Base-by-base conservation (phyloP, 2,329 filamentous ascomycete genomes). In the Nigrospora osmanthi region DNA sequence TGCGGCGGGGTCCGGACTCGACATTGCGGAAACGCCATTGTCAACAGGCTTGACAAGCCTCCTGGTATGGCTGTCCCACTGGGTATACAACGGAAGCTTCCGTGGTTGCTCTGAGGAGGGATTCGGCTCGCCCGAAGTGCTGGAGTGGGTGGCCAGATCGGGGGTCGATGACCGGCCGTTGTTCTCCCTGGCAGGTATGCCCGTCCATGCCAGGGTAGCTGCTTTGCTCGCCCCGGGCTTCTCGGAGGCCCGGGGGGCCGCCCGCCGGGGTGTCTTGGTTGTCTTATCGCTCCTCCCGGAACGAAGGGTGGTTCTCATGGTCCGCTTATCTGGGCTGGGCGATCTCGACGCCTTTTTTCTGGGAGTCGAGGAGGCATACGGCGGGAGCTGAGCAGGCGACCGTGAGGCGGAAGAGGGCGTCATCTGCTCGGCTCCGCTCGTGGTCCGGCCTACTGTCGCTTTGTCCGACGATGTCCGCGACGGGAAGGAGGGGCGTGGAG, bases 171-270 rank as follows among this genome's bases (percentile, higher is more conserved):
- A 47, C 46, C 58, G 60, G 38, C 53, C 36, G 45, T 55, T 47
- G 38, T 61, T 63, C 28, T 73, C 68, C 49, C 60, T 63, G 5
- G 68, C 62, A 12, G 65, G 64, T 13, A 76, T 58, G 15, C 68
- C 66, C 43, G 61, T 71, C 80, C 81, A 85, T 31, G 81, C 81
- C 43, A 84, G 57, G 3, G 76, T 78, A 23, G 81, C 81, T 35
- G 81, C 81, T 56, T 80, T 81, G 59, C 73, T 83, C 12, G 80
- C 73, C 1, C 79, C 71, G 10, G 68, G 67, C 14, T 66, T 74
- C 44, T 79, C 78, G 15, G 63, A 62, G 44, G 64, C 57, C 47
- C 64, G 73, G 11, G 67, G 58, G 31, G 69, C 49, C 3, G 66
- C 58, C 41, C 69, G 68, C 19, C 69, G 68, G 10, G 58, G 55